A percentile compares a stretch with the other conserved stretches of the same genome.
Evolutionary conservation across 2,329 filamentous ascomycete species (phyloP).

Genomic region (Claviceps arundinis): DNA sequence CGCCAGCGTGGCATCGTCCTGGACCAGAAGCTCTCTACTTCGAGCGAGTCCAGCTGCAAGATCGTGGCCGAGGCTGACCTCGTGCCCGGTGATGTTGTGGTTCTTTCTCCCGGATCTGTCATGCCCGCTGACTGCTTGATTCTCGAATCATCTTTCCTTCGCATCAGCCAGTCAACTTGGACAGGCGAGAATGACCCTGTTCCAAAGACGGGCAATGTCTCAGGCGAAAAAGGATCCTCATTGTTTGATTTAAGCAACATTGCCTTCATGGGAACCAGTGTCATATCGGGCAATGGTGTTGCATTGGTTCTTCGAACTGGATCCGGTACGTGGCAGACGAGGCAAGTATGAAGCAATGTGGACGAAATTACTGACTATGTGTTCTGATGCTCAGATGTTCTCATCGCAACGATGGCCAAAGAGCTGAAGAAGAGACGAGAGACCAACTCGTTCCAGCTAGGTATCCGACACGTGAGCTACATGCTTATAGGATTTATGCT

Average conservation of each 20-base stretch:
- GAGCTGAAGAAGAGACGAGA: constrained; percentile 12
- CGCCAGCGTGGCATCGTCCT: constrained; percentile 5
- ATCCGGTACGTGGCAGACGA: constrained; percentile 4
- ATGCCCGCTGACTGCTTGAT: constrained; percentile 17
- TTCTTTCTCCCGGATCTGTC: constrained; percentile 12
- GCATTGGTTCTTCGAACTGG: constrained; percentile 14
- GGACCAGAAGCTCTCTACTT: not conserved
- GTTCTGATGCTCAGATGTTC: constrained; percentile 8
- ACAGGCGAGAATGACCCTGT: constrained; percentile 16
- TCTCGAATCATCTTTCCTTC: constrained; percentile 15
- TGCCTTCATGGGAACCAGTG: constrained; percentile 17
- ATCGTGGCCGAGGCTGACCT: constrained; percentile 9
- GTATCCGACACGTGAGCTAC: constrained; percentile 17
- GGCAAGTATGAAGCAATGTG: no score
- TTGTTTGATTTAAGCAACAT: constrained; percentile 16
- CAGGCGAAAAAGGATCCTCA: constrained; percentile 10
- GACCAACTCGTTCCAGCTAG: constrained; percentile 15
- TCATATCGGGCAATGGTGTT: constrained; percentile 15
- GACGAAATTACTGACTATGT: not conserved
- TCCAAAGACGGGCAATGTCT: constrained; percentile 9
- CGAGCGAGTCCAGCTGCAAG: constrained; percentile 1
- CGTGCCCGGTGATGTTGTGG: constrained; percentile 13
- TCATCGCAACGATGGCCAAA: constrained; percentile 15
- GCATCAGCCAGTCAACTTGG: constrained; percentile 18
- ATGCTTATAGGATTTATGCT: constrained; percentile 18